Conservation (phyloP, 2,329 filamentous ascomycete genomes). For the Phyllosticta capitalensis region DNA sequence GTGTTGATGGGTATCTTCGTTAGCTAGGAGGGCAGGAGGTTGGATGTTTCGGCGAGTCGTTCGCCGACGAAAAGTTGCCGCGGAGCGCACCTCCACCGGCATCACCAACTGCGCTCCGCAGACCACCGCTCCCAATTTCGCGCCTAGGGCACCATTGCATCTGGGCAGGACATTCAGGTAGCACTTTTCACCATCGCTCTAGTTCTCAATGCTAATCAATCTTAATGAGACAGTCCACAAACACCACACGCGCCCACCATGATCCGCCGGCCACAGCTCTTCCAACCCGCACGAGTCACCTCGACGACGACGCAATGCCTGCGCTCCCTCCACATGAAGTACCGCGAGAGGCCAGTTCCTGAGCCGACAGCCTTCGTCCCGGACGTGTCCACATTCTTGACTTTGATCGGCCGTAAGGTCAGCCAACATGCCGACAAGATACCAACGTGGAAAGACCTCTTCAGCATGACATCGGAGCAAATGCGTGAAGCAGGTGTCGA, state of each 20-base stretch:
- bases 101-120: background rate
- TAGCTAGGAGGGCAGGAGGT: background rate
- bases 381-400: conserved; percentile 76
- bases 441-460: conserved; percentile 81
- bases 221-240: background rate
- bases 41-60: background rate
- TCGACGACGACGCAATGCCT: conserved; percentile 15
- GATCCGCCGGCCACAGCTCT: conserved; percentile 22
- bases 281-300: conserved; percentile 1
- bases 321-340: conserved; percentile 31
- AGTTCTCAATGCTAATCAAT: background rate
- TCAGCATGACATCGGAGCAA: conserved; percentile 67
- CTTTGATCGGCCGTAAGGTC: conserved; percentile 79
- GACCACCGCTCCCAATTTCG: background rate
- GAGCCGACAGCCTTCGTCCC: conserved; percentile 76
- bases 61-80: conserved; percentile 11
- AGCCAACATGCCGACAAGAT: conserved; percentile 78
- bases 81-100: conserved; percentile 7
- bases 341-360: conserved; percentile 45
- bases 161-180: background rate
- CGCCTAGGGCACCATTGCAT: background rate
- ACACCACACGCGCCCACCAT: conserved; percentile 17
- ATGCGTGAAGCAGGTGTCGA: conserved; percentile 79
- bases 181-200: background rate
- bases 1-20: background rate